Conservation (phyloP, 192 early-diverging fungal species). For the Coemansia sp. region DNA sequence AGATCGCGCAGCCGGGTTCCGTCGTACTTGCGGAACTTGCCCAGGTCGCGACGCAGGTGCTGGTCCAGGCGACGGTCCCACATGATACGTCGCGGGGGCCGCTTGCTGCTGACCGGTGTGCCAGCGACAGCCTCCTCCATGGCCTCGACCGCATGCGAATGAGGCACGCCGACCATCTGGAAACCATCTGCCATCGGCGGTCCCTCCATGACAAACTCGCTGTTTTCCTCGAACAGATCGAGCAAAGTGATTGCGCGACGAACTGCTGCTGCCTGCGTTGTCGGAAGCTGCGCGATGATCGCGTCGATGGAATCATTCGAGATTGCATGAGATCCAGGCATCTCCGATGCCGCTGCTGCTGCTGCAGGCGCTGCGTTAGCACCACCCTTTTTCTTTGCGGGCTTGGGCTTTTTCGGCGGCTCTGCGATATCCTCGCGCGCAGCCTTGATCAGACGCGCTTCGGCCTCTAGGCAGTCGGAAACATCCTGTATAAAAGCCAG, state of each 20-base stretch:
- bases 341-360: background rate
- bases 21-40: conserved; percentile 94
- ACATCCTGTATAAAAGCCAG: conserved; percentile 91
- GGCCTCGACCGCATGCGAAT: conserved; percentile 28
- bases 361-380: background rate
- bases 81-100: conserved; percentile 21
- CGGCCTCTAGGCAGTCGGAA: conserved; percentile 91
- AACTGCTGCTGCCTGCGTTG: conserved; percentile 42
- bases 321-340: conserved; percentile 29
- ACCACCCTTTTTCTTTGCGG: conserved; percentile 39
- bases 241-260: conserved; percentile 46
- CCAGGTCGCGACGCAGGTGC: conserved; percentile 73
- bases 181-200: conserved; percentile 46
- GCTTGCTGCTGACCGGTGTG: background rate
- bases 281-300: conserved; percentile 42
- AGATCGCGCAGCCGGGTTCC: conserved; percentile 80
- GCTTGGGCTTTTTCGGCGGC: conserved; percentile 26
- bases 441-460: conserved; percentile 60
- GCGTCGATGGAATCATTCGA: conserved; percentile 42
- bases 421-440: conserved; percentile 38
- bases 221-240: conserved; percentile 44
- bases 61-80: conserved; percentile 55
- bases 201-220: conserved; percentile 47
- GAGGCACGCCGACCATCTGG: conserved; percentile 45
- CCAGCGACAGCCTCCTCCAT: conserved; percentile 21